Percentiles rank a stretch among this genome's conserved stretches.
Evolutionary conservation across 129 eudicot genomes (phyloP).

Genomic region (Flaveria linearis): DNA sequence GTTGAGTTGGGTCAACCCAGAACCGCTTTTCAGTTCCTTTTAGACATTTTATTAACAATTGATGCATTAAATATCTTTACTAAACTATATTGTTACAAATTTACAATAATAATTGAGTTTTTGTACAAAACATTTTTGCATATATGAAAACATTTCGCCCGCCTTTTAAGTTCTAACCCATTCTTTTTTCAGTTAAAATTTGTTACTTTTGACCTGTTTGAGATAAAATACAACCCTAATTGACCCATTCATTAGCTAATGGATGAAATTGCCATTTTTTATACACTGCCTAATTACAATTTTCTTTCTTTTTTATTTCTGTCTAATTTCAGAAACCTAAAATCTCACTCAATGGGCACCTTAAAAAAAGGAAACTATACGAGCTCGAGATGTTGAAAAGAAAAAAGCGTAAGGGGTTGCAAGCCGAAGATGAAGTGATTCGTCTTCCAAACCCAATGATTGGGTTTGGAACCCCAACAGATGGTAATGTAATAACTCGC

Average conservation of each 20-base stretch:
- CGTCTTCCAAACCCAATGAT: conserved; percentile 87
- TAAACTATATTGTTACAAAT: neutral
- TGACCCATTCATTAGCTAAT: neutral
- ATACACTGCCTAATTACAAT: neutral
- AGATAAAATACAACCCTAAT: neutral
- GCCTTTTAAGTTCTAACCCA: neutral
- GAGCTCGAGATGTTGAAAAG: conserved; percentile 38
- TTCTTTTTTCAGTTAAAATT: neutral
- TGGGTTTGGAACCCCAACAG: conserved; percentile 77
- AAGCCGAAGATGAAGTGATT: conserved; percentile 42
- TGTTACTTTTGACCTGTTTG: neutral
- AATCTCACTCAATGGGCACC: conserved; percentile 24
- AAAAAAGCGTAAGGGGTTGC: conserved; percentile 40
- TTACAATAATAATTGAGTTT: neutral
- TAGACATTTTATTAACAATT: neutral
- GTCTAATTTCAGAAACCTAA: conserved; percentile 44
- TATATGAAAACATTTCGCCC: neutral
- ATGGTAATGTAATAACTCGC: conserved; percentile 14
- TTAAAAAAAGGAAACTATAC: conserved; percentile 55
- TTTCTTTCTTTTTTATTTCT: neutral
- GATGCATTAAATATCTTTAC: neutral
- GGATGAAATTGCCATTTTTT: neutral
- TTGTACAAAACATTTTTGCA: neutral
- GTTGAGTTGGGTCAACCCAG: neutral
- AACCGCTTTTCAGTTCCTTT: neutral